Conservation (phyloP, 1,139 yeast species). For the Kodamaea sp. region DNA sequence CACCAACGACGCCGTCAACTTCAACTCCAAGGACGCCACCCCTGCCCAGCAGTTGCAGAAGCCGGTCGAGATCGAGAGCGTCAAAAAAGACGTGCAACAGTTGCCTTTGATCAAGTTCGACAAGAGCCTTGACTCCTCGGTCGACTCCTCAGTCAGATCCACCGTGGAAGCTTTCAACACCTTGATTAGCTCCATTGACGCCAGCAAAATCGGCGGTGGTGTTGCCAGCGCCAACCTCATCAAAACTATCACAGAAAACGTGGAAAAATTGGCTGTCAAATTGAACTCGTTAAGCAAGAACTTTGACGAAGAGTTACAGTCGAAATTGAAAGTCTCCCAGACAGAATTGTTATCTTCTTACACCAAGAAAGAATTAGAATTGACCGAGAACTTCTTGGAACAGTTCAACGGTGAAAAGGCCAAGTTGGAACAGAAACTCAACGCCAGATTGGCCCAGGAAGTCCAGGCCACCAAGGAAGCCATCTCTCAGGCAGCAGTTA, state of each 20-base stretch:
- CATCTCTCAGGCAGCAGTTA: conserved; percentile 74
- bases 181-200: conserved; percentile 52
- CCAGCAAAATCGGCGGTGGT: conserved; percentile 25
- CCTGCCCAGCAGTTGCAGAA: conserved; percentile 51
- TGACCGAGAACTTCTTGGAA: conserved; percentile 49
- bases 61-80: conserved; percentile 42
- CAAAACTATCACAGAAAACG: conserved; percentile 32
- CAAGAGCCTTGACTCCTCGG: conserved; percentile 21
- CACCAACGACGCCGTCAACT: conserved; percentile 19
- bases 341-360: conserved; percentile 58
- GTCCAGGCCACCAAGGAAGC: conserved; percentile 68
- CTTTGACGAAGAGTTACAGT: conserved; percentile 44
- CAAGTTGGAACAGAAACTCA: conserved; percentile 64
- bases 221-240: conserved; percentile 31
- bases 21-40: conserved; percentile 28
- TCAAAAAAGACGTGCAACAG: conserved; percentile 31
- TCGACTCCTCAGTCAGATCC: conserved; percentile 48
- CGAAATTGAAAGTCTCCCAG: conserved; percentile 41
- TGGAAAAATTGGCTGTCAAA: conserved; percentile 33
- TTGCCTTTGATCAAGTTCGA: conserved; percentile 39
- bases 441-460: conserved; percentile 61
- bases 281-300: conserved; percentile 38
- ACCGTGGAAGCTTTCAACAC: conserved; percentile 55
- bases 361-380: conserved; percentile 53
- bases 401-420: conserved; percentile 57